Evolutionary conservation across 192 early-diverging fungal genomes (phyloP), one percentile per base, ranked within the genome.

Genomic region (Spizellomyces punctatus): DNA sequence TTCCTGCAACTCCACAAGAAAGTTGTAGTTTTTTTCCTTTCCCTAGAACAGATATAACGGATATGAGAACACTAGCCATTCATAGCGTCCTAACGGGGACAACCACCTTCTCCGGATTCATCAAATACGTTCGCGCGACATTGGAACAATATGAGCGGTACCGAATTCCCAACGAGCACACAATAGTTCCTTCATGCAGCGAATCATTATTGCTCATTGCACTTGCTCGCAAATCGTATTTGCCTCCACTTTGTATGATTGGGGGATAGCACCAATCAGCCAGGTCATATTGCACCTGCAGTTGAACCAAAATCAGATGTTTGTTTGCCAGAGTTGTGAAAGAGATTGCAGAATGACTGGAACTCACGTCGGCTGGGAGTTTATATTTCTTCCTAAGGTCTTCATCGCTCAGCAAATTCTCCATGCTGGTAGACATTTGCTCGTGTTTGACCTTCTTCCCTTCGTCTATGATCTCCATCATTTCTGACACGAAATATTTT

Each of bases 111-210:
- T 82, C 91, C 14, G 98, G 95, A 70, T 94, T 91, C 47, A 98
- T 94, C 69, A 99, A 77, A 63, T 93, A 96, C 8, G 98, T 98
- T 67, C 98, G 85, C 16, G 90, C 90, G 75, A 99, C 86, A 59
- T 95, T 95, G 46, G 98, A 94, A 81, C 92, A 98, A 73, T 97
- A 99, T 41, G 85, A 91, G 79, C 92, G 92, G 85, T 98, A 99
- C 16, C 98, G 89, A 42, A 95, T 88, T 69, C 94, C 96, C 6
- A 99, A 81, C 6, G 94, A 93, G 80, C 95, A 97, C 50, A 99
- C 74, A 47, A 99, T 90, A 0, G 92, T 94, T 43, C 95, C 95
- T 2, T 91, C 88, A 72, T 95, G 94, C 44, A 99, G 78, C 43
- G 78, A 74, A n/a, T 88, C 86, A 0, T 80, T 77, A 78, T 91